phyloP scores from a whole-genome alignment of 2,329 filamentous ascomycete genomes.

The Fusarium sp. region DNA sequence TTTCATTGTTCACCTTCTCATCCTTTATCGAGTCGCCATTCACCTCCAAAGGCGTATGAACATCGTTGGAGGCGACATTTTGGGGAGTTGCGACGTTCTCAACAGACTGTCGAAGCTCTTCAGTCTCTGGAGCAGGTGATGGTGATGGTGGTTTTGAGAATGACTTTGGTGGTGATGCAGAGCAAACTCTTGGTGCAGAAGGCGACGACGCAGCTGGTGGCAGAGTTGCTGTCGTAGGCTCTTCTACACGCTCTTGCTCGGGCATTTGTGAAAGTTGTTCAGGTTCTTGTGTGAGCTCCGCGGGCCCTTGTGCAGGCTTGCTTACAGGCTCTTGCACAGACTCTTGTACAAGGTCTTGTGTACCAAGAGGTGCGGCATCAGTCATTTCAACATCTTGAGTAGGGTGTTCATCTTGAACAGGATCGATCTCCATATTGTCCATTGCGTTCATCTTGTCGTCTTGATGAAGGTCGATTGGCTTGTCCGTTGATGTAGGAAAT shows the following conservation, averaged over 20 bases:
- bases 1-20: constrained; percentile 10
- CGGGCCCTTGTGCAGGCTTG: not conserved
- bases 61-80: not conserved
- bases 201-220: not conserved
- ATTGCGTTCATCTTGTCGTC: constrained; percentile 32
- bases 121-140: not conserved
- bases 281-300: not conserved
- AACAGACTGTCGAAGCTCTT: not conserved
- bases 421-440: constrained; percentile 33
- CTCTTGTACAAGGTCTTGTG: not conserved
- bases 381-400: constrained; percentile 32
- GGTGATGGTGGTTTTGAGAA: not conserved
- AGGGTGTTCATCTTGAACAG: constrained; percentile 11
- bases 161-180: constrained; percentile 6
- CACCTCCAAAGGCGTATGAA: constrained; percentile 1
- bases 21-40: not conserved
- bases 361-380: constrained; percentile 7
- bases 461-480: not conserved
- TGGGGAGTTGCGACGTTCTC: not conserved
- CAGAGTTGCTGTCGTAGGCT: not conserved
- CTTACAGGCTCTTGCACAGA: not conserved
- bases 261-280: not conserved
- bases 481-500: constrained; percentile 8
- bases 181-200: not conserved
- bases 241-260: not conserved